Base-by-base conservation (phyloP, 106 monocot genomes). In the Platanthera zijinensis region DNA sequence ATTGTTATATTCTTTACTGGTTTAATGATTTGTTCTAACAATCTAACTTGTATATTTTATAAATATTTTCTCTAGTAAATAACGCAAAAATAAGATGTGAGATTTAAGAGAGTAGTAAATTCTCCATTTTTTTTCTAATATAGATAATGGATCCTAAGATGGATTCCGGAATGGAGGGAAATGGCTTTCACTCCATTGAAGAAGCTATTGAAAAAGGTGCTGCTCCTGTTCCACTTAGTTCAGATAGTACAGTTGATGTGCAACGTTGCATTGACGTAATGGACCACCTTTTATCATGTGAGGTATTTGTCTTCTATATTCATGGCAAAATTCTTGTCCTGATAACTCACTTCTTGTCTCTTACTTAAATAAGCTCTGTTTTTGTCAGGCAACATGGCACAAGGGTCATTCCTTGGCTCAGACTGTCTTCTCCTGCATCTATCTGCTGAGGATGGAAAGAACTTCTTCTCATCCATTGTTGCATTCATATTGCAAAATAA, bases 91-190 rank as follows among this genome's bases (percentile, higher is more conserved):
- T 39, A 39, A 39, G 39, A 39, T 39, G 39, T 39, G 39, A 39
- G 39, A 39, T 39, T 39, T 39, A 39, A 39, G 39, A 39, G 39
- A 66, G 10, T 66, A 10, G 32, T 47, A 48, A 70, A n/a, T 5
- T 13, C 48, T 69, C 48, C 48, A 13, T 67, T 0, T 70, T 66
- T 66, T 69, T 62, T 77, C 15, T 78, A 51, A 71, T 80, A 30
- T 72, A 99, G 99, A 94, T 99, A 78, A 99, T 99, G 99, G 99
- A 99, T 85, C 99, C 99, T 56, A 99, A 94, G 57, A 99, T 99
- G 99, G 99, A 99, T 83, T 85, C 92, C 69, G 99, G 99, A 68
- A 94, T 94, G 78, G 89, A 92, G 71, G 71, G 49, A 21, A 89
- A 78, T 87, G 88, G 88, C 19, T 94, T 87, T 75, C 80, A 73